Evolutionary conservation across 495 filamentous ascomycete species (phyloP).

Genomic region (Polyplosphaeria fusca): DNA sequence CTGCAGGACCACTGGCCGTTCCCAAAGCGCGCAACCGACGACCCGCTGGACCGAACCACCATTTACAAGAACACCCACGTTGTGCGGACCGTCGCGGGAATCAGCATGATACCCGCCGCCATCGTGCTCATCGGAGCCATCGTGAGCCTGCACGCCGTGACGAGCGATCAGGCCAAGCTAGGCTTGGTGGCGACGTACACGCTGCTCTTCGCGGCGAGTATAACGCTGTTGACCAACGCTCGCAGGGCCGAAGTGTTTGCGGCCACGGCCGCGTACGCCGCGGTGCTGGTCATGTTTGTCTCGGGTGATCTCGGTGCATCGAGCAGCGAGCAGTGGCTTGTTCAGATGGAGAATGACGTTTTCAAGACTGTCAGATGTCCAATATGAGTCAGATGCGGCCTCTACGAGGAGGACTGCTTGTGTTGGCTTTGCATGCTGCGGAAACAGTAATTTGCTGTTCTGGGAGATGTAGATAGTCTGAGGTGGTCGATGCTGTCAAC

Average conservation of each 20-base stretch:
- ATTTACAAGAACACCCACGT: constrained; percentile 11
- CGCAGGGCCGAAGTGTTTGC: constrained; percentile 16
- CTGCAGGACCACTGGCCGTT: constrained; percentile 21
- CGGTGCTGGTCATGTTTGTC: constrained; percentile 16
- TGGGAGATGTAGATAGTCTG: not conserved
- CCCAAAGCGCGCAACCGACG: constrained; percentile 7
- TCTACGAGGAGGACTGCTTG: not conserved
- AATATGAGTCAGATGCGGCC: not conserved
- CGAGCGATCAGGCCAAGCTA: constrained; percentile 5
- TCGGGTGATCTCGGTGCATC: constrained; percentile 10
- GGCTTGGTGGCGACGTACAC: constrained; percentile 15
- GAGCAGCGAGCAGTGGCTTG: constrained; percentile 2
- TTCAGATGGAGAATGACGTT: constrained; percentile 7
- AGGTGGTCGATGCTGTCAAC: not conserved
- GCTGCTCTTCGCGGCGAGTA: constrained; percentile 10
- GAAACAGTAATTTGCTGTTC: not conserved
- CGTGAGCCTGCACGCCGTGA: constrained; percentile 8
- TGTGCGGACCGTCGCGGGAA: not conserved
- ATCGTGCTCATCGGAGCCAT: constrained; percentile 14
- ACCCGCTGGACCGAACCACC: constrained; percentile 8
- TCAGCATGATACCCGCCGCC: constrained; percentile 5
- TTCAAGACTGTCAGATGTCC: constrained; percentile 11
- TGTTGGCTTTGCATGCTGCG: not conserved
- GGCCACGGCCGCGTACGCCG: constrained; percentile 17
- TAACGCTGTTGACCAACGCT: constrained; percentile 13